Base-by-base conservation (phyloP, 1,284 basidiomycete species). In the Chalciporus sp. region DNA sequence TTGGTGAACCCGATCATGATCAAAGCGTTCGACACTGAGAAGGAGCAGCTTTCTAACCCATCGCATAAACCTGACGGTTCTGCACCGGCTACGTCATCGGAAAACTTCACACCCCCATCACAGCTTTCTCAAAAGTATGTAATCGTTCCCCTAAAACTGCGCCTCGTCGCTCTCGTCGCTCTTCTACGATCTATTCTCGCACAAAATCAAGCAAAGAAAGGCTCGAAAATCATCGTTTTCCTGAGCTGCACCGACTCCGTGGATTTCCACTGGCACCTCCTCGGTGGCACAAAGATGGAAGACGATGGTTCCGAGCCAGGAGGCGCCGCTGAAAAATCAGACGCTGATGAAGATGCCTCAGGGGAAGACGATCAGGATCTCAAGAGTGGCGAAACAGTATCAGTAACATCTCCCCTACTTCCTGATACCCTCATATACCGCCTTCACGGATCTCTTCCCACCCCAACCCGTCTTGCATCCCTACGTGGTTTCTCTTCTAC, bases 231-330 rank as follows among this genome's bases (percentile, higher is more conserved):
- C 42, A 94, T 99, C 50, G 94, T 99, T 6, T 99, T 99, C 73
- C 77, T 99, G 56, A 95, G 90, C 63, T 98, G 95, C 63, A 99
- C 95, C 3, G 95, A 98, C 71, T 94, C 94, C 1, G 97, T 99
- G 31, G 96, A 99, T 71, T 98, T 95, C 68, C 94, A 98, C 69
- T 99, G 93, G 91, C 82, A 82, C 45, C 77, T 98, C n/a, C 74
- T 99, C 0, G 91, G 89, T 1, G 84, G 86, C 1, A 80, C 91
- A 19, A 71, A 74, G 9, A 96, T 98, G 92, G 83, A 80, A 10
- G 77, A 67, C 1, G 65, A 67, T 3, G 64, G 68, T 33, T 65
- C 65, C 2, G 72, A 71, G 10, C 37, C 63, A 11, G 71, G 64
- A 0, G 61, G 62, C 19, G 62, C 60, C 12, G 72, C 66, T 14